Percentiles rank a stretch among this genome's conserved stretches.
These are phyloP conservation scores for Vitellaria paradoxa DNA, from an alignment of 179 eudicot genomes.

Conservation along the genomic window DNA sequence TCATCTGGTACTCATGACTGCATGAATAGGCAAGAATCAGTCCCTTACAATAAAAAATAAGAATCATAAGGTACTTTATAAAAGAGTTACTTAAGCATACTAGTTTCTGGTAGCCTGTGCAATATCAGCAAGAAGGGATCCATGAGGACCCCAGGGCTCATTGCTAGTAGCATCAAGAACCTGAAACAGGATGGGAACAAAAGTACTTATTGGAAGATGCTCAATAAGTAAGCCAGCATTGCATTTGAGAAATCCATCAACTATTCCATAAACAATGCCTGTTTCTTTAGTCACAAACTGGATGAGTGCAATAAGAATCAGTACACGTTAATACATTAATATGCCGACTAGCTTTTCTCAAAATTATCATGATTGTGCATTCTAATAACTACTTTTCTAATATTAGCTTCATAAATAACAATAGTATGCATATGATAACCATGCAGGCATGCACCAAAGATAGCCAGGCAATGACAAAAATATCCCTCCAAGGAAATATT, in stretches of 20 bases:
- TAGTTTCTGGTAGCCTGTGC: conserved; percentile 89
- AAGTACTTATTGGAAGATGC: background rate
- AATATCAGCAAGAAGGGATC: conserved; percentile 91
- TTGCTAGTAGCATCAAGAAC: conserved; percentile 91
- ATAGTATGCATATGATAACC: too few species aligned
- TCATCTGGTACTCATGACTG: conserved; percentile 95
- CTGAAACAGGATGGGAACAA: conserved; percentile 18
- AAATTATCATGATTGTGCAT: too few species aligned
- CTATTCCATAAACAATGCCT: background rate
- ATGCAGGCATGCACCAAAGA: too few species aligned
- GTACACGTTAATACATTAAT: background rate
- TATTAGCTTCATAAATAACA: too few species aligned
- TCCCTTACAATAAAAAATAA: background rate
- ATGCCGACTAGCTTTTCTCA: background rate
- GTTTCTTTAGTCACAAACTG: background rate
- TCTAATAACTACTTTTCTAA: too few species aligned
- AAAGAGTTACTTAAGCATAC: conserved; percentile 43
- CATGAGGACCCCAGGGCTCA: conserved; percentile 99
- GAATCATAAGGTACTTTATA: conserved; percentile 1
- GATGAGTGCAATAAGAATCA: background rate
- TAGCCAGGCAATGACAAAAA: background rate
- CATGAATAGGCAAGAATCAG: conserved; percentile 20
- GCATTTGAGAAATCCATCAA: background rate
- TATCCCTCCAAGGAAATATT: conserved; percentile 4
- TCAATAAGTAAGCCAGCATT: background rate